A percentile compares a stretch with the other conserved stretches of the same genome.
Evolutionary conservation across 1,284 basidiomycete genomes (phyloP).

Genomic region (Heterobasidion occidentale): DNA sequence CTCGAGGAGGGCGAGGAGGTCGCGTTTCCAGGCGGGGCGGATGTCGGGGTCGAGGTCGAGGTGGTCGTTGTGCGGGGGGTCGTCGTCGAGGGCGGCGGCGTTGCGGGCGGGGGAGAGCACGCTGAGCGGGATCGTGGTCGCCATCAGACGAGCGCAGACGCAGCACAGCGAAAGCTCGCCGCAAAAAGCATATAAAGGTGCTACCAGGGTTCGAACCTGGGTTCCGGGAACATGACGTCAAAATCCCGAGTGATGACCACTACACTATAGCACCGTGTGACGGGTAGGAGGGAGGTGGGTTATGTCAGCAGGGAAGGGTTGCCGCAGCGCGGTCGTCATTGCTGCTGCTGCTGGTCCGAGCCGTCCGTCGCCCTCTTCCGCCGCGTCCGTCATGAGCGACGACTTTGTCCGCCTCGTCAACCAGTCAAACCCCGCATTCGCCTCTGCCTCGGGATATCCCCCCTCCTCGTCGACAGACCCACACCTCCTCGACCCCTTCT

Average conservation of each 20-base stretch:
- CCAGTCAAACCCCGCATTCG: conserved; percentile 62
- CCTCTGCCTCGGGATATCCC: conserved; percentile 47
- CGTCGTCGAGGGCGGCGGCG: neutral
- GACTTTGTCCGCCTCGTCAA: conserved; percentile 71
- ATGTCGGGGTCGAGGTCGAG: conserved; percentile 18
- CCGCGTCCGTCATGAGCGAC: conserved; percentile 44
- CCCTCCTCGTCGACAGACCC: conserved; percentile 28
- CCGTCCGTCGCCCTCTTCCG: neutral
- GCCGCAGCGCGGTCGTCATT: neutral
- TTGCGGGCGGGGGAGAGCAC: neutral
- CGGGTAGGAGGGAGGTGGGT: neutral
- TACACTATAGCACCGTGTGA: neutral
- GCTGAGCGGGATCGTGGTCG: neutral
- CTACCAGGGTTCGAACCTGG: conserved; percentile 1
- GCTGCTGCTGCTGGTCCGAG: neutral
- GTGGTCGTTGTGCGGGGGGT: neutral
- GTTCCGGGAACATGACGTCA: neutral
- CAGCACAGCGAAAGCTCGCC: too few relatives aligned
- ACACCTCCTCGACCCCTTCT: conserved; percentile 68
- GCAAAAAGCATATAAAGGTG: neutral
- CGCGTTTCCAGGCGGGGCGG: conserved; percentile 48
- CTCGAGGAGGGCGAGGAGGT: conserved; percentile 56
- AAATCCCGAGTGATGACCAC: neutral
- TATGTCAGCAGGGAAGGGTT: too few relatives aligned
- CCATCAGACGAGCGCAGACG: neutral